A percentile compares a stretch with the other conserved stretches of the same genome.
These are phyloP conservation scores for Obelidium mucronatum DNA, from an alignment of 192 early-diverging fungal species.

Conservation along the genomic window DNA sequence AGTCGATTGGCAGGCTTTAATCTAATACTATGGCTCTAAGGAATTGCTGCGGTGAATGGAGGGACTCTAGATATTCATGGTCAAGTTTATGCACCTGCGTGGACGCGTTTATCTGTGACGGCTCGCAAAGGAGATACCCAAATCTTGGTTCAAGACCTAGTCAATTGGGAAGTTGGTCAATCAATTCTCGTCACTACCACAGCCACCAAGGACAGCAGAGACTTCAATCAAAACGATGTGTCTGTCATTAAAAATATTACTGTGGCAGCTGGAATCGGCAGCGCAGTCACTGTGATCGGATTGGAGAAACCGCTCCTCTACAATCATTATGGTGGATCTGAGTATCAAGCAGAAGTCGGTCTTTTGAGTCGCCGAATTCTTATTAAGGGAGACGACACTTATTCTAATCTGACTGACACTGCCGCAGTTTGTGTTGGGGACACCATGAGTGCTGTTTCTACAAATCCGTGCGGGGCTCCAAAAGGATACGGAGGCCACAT, in stretches of 20 bases:
- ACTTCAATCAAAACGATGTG: slow-evolving; percentile 36
- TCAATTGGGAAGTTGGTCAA: slow-evolving; percentile 39
- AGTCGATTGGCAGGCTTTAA: neutral
- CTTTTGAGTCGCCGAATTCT: slow-evolving; percentile 28
- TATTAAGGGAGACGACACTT: slow-evolving; percentile 25
- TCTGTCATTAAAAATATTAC: slow-evolving; percentile 9
- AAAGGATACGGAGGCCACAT: slow-evolving; percentile 13
- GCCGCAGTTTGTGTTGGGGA: neutral
- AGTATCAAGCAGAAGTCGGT: slow-evolving; percentile 44
- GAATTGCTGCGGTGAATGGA: slow-evolving; percentile 16
- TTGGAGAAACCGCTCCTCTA: slow-evolving; percentile 21
- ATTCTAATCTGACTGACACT: slow-evolving; percentile 17
- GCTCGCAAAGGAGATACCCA: slow-evolving; percentile 11
- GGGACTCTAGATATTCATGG: slow-evolving; percentile 34
- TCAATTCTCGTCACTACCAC: slow-evolving; percentile 40
- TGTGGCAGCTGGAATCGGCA: slow-evolving; percentile 8
- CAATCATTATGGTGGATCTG: slow-evolving; percentile 39
- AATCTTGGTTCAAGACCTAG: slow-evolving; percentile 35
- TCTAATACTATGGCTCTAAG: slow-evolving; percentile 25
- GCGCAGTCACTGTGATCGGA: slow-evolving; percentile 18
- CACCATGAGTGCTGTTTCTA: neutral
- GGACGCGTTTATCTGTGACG: slow-evolving; percentile 38
- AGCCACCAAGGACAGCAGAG: slow-evolving; percentile 35
- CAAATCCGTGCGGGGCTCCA: slow-evolving; percentile 27
- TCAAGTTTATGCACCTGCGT: slow-evolving; percentile 36